A percentile compares a stretch with the other conserved stretches of the same genome.
These are phyloP conservation scores for Tilletiaria anomala DNA, from an alignment of 1,284 basidiomycete genomes.

Conservation along the genomic window DNA sequence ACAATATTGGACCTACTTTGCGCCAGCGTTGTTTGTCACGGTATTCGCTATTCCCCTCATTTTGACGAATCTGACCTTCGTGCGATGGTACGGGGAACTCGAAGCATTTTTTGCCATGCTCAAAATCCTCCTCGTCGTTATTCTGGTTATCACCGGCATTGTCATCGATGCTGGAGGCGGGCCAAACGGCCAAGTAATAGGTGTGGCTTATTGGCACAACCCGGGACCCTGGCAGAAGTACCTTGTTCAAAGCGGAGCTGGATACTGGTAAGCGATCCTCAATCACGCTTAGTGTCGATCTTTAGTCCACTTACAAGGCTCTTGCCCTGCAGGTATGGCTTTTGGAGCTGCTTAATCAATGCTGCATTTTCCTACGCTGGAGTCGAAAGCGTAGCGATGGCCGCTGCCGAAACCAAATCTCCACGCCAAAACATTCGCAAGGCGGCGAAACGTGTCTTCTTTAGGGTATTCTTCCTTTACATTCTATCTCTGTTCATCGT, in stretches of 20 bases:
- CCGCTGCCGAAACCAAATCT: conserved; percentile 52
- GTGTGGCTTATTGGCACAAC: conserved; percentile 35
- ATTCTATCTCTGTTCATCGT: conserved; percentile 43
- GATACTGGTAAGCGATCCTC: too few relatives aligned
- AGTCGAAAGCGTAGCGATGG: conserved; percentile 73
- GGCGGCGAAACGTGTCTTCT: conserved; percentile 24
- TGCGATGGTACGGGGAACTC: neutral
- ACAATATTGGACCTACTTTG: conserved; percentile 52
- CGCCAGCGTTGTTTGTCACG: neutral
- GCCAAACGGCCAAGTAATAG: conserved; percentile 20
- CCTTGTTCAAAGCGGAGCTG: too few relatives aligned
- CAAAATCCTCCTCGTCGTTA: conserved; percentile 33
- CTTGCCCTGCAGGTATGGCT: conserved; percentile 27
- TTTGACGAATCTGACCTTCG: neutral
- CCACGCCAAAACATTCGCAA: conserved; percentile 37
- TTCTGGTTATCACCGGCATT: conserved; percentile 29
- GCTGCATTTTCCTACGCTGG: conserved; percentile 69
- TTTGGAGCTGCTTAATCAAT: conserved; percentile 37
- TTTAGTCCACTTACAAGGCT: too few relatives aligned
- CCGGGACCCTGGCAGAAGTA: conserved; percentile 39
- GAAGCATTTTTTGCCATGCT: conserved; percentile 12
- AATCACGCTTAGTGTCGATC: too few relatives aligned
- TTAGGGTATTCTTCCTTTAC: conserved; percentile 20
- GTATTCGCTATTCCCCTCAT: neutral
- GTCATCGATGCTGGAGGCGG: conserved; percentile 36